phyloP scores from a whole-genome alignment of 805 yeast species.

The Diddensiella santjacobensis region DNA sequence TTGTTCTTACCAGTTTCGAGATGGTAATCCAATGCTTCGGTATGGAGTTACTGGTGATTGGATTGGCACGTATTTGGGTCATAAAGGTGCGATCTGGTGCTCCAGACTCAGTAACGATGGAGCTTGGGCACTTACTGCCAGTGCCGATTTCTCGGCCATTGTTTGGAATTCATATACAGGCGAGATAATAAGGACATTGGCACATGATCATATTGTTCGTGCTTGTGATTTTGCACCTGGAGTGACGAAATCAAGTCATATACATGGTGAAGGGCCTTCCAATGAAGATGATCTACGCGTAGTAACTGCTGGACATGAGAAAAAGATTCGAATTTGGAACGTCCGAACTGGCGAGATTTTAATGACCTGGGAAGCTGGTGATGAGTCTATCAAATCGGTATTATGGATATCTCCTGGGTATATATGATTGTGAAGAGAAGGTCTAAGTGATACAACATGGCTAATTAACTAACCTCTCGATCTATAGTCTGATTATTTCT shows the following conservation, averaged over 20 bases:
- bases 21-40: slow-evolving; percentile 34
- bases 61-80: slow-evolving; percentile 36
- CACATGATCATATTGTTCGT: slow-evolving; percentile 26
- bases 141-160: slow-evolving; percentile 34
- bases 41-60: slow-evolving; percentile 36
- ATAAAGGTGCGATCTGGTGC: slow-evolving; percentile 36
- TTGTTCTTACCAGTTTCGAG: too few relatives aligned
- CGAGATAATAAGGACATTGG: slow-evolving; percentile 14
- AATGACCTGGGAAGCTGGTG: slow-evolving; percentile 22
- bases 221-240: slow-evolving; percentile 21
- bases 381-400: slow-evolving; percentile 21
- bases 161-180: slow-evolving; percentile 26
- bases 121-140: slow-evolving; percentile 28
- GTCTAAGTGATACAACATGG: too few relatives aligned
- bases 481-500: slow-evolving; percentile 19
- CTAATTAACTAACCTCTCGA: too few relatives aligned
- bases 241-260: neutral
- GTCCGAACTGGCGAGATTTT: slow-evolving; percentile 13
- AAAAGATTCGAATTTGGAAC: slow-evolving; percentile 27
- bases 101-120: slow-evolving; percentile 27
- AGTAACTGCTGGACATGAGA: slow-evolving; percentile 31
- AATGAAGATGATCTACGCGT: slow-evolving; percentile 6
- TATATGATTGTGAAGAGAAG: neutral
- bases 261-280: slow-evolving; percentile 8
- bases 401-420: slow-evolving; percentile 23